Evolutionary conservation across 108 stramenopile genomes (phyloP), one percentile per base, ranked within the genome.

Genomic region (Craspedostauros australis): DNA sequence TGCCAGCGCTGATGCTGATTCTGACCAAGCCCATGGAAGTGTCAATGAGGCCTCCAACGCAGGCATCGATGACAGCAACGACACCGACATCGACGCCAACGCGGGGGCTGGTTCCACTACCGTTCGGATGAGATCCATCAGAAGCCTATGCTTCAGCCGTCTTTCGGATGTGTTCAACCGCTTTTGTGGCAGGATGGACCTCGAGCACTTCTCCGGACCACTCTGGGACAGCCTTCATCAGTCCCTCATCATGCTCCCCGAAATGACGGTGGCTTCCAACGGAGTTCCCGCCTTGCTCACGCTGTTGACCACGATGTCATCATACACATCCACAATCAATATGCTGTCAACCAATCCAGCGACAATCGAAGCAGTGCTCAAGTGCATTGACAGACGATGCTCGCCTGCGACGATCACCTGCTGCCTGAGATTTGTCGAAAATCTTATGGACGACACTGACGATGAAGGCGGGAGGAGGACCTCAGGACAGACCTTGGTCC

Each of bases 281-380:
- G 81, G 73, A 33, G 64, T 66, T 19, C 91, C 91, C 39, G 72
- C 82, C n/a, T 36, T 86, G 21, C 57, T 92, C 14, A 43, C 27
- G 18, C 63, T 92, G 3, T 53, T 92, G 38, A 68, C 70, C 36
- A 67, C 54, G 7, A 64, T 88, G 8, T 83, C 86, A 20, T 29
- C 54, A 7, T 64, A 86, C 50, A 48, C 46, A 7, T 33, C 37
- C 25, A 49, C 82, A 38, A 64, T 84, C 26, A 46, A 62, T 11
- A 40, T 92, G 3, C 43, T 92, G 6, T 14, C 49, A 2, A 39
- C 50, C 32, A 50, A 77, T 26, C 56, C 77, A 4, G 52, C 48
- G 36, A 80, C 76, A 19, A 54, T 88, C 7, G 38, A 54, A 7
- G 40, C 69, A 39, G 80, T 86, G 12, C 65, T 88, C 16, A 59